These are phyloP conservation scores for Colletotrichum sp. DNA, from an alignment of 2,329 filamentous ascomycete genomes.

Conservation along the genomic window DNA sequence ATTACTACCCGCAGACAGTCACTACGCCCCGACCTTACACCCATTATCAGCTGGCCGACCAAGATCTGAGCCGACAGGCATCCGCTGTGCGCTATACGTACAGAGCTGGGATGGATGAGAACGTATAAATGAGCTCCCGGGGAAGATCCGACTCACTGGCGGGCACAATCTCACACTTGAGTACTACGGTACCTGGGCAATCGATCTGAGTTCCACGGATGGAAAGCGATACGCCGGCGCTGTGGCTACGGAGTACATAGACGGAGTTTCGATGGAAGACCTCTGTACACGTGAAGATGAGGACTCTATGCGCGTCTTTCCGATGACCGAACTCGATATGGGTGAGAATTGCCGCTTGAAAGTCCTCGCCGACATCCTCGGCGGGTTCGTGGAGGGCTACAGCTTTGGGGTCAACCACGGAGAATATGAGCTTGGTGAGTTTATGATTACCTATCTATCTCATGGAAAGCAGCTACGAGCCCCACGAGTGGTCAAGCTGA, in stretches of 20 bases:
- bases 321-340: background rate
- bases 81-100: background rate
- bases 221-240: background rate
- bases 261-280: background rate
- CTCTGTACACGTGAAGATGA: background rate
- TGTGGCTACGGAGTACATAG: background rate
- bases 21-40: rapidly evolving
- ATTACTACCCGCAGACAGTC: rapidly evolving
- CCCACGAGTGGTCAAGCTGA: background rate
- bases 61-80: background rate
- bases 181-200: background rate
- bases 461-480: background rate
- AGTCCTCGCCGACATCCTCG: background rate
- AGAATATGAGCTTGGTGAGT: background rate
- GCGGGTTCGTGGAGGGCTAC: background rate
- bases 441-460: background rate
- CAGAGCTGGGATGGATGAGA: background rate
- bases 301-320: background rate
- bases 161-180: background rate
- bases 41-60: background rate
- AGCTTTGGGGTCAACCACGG: background rate
- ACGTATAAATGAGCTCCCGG: rapidly evolving
- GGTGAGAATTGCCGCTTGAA: background rate
- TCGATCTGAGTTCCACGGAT: rapidly evolving
- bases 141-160: background rate